Evolutionary conservation across 2,329 filamentous ascomycete genomes (phyloP), one percentile per base, ranked within the genome.

Genomic region (Fusarium pseudonygamai): DNA sequence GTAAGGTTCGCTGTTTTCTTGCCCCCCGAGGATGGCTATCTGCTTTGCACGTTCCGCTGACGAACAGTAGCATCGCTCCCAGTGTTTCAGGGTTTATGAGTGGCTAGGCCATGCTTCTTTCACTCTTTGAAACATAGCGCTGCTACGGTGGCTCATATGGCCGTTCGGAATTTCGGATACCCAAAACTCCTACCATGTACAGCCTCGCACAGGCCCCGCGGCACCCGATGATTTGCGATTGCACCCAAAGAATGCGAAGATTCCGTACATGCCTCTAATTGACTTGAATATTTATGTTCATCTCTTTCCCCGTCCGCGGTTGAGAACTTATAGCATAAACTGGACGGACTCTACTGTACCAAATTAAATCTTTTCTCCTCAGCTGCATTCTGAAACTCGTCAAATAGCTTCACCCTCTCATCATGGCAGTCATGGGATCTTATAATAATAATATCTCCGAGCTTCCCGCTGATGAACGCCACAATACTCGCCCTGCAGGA

Each of bases 251-350:
- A 28, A 22, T 28, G 50, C 9, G 6, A 13, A 7, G 4, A 8
- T 7, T n/a, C 39, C 24, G 13, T 6, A 16, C 11, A 15, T 6
- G 5, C 20, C 5, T 5, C 3, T 4, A 20, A 15, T 3, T 8
- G 16, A 20, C 8, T 26, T 1, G 18, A 11, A 22, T 28, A 22
- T 28, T 39, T 28, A 53, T 37, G 7, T 26, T 53, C 24, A 7
- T 22, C 22, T 5, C 20, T 18, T 10, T 39, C 7, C 50, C 10
- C 14, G 13, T 13, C 22, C 20, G 7, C 3, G 20, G 24, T 9
- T 2, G 14, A n/a, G 50, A 12, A 28, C 24, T 13, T 14, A 4
- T 3, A n/a, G 7, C 9, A 39, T n/a, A 14, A 39, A 15, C 7
- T 22, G 1, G 3, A 7, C 24, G 2, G 24, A 39, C 34, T 53